Conservation (phyloP, 257 asterid genomes). For the Nicotiana tomentosiformis region DNA sequence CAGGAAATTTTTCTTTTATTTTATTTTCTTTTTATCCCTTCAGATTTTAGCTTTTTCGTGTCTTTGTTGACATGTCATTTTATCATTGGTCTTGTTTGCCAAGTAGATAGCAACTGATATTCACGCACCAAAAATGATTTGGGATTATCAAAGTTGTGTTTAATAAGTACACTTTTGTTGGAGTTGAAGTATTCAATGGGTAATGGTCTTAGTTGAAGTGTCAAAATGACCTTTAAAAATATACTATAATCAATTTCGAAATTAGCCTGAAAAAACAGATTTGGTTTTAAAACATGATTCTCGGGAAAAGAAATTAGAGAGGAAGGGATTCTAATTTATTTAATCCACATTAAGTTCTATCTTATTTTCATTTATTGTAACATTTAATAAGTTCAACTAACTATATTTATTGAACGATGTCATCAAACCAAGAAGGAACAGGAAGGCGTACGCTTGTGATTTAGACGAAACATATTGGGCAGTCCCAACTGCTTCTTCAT, state of each 20-base stretch:
- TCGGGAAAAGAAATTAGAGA: background rate
- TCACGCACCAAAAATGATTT: no score
- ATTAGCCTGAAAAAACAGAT: background rate
- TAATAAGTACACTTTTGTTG: no score
- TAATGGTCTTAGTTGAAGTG: no score
- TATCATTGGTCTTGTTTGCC: no score
- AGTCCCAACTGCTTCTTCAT: conserved; percentile 4
- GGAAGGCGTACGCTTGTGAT: background rate
- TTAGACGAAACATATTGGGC: background rate
- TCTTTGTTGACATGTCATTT: no score
- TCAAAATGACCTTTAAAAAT: no score
- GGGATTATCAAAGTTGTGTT: no score
- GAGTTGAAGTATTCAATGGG: no score
- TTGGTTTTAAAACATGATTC: background rate
- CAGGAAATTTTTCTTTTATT: no score
- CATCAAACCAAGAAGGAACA: background rate
- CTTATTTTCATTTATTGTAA: background rate
- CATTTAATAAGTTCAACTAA: background rate
- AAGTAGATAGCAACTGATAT: no score
- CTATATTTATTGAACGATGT: background rate
- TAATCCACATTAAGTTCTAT: background rate
- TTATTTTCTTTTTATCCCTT: no score
- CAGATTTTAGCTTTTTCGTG: no score
- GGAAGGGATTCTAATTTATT: background rate
- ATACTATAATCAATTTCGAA: background rate